Base-by-base conservation (phyloP, 345 rosid species). In the Excoecaria cochinchinensis region DNA sequence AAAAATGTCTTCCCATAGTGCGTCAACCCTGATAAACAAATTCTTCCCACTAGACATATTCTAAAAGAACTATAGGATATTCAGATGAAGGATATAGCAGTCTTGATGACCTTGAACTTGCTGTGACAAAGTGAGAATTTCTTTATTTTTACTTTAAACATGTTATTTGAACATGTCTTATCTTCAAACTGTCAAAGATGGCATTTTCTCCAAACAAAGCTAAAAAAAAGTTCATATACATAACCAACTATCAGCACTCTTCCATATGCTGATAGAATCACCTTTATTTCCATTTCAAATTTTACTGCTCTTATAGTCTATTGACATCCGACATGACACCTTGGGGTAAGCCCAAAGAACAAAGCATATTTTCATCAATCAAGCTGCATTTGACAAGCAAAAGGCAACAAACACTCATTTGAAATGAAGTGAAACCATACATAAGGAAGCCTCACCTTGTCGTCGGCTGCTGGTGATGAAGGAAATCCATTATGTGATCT, bases 401-500 rank as follows among this genome's bases (percentile, higher is more conserved):
- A 16, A 39, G 71, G 51, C 17, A 24, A 44, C 36, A 44, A 58
- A 9, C 62, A 57, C n/a, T 47, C 8, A 38, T 14, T 13, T 44
- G 16, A 2, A 24, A 69, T 31, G 72, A 52, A 38, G 69, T 39
- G 47, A 79, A 64, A 65, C 38, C 38, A 62, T 1, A n/a, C 3
- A 78, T 61, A 25, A 53, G 66, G 58, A 9, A 73, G 58, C 66
- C 77, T 69, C 57, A 88, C 98, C 90, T 88, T 87, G 55, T 31
- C 78, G 69, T 87, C 91, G 78, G 80, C 78, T 46, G 48, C 68
- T 44, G 88, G 86, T 12, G 91, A 84, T 47, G 81, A 75, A 76
- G 90, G 46, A 81, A 88, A 88, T 69, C 92, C 97, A 71, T 91
- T 90, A 75, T 84, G 89, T 50, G 91, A 52, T 81, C 87, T 89